Evolutionary conservation across 2,329 filamentous ascomycete species (phyloP).

Genomic region (Pseudomassariella vexata): DNA sequence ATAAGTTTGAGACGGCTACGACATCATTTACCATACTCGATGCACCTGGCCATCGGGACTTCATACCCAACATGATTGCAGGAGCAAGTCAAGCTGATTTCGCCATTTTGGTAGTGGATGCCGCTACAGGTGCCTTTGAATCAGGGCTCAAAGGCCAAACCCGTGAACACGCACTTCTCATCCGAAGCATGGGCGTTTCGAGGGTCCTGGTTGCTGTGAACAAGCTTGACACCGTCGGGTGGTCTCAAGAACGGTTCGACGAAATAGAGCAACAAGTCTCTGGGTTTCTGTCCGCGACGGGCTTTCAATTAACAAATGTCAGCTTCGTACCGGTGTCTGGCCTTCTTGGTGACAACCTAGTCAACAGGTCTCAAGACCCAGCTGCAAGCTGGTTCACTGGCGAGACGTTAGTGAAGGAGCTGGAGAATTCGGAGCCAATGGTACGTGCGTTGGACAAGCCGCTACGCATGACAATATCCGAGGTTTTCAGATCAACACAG

Average conservation of each 20-base stretch:
- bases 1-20: slow-evolving; percentile 84
- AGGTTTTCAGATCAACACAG: slow-evolving; percentile 77
- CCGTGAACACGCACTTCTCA: slow-evolving; percentile 82
- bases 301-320: slow-evolving; percentile 76
- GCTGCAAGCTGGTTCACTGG: slow-evolving; percentile 75
- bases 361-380: slow-evolving; percentile 47
- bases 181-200: slow-evolving; percentile 86
- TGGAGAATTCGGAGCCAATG: slow-evolving; percentile 76
- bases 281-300: slow-evolving; percentile 75
- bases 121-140: slow-evolving; percentile 85
- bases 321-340: slow-evolving; percentile 88
- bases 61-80: slow-evolving; percentile 98
- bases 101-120: slow-evolving; percentile 89
- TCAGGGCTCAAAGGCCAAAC: slow-evolving; percentile 91
- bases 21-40: slow-evolving; percentile 92
- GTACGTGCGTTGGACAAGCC: slow-evolving; percentile 69
- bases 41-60: slow-evolving; percentile 89
- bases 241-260: slow-evolving; percentile 77
- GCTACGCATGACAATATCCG: slow-evolving; percentile 78
- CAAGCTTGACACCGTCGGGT: slow-evolving; percentile 83
- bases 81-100: slow-evolving; percentile 95
- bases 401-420: slow-evolving; percentile 71
- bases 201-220: slow-evolving; percentile 87
- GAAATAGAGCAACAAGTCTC: slow-evolving; percentile 80
- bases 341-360: slow-evolving; percentile 81